Conservation (phyloP, 2,329 filamentous ascomycete species). For the Tricladium varicosporioides region DNA sequence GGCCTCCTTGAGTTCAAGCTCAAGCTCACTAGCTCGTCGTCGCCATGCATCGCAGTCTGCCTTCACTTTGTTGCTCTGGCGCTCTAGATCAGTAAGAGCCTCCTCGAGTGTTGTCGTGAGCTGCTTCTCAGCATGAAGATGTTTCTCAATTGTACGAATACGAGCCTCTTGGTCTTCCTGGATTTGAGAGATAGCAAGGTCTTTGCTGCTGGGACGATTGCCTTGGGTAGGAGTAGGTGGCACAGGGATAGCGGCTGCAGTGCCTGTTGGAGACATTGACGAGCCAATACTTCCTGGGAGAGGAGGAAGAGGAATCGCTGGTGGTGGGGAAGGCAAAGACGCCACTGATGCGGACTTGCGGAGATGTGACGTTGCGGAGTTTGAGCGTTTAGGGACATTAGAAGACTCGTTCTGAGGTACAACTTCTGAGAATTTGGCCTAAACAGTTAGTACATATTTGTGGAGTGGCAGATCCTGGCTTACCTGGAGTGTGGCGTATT, state of each 20-base stretch:
- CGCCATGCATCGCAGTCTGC: conserved; percentile 87
- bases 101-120: conserved; percentile 94
- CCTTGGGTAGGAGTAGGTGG: conserved; percentile 53
- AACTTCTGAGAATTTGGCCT: conserved; percentile 62
- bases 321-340: conserved; percentile 88
- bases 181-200: conserved; percentile 71
- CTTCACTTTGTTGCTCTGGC: conserved; percentile 88
- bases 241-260: conserved; percentile 36
- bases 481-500: conserved; percentile 70
- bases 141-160: conserved; percentile 94
- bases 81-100: conserved; percentile 89
- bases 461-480: conserved; percentile 13
- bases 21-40: conserved; percentile 68
- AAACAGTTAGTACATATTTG: conserved; percentile 19
- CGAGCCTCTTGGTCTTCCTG: conserved; percentile 94
- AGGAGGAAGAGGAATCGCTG: conserved; percentile 92
- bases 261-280: conserved; percentile 43
- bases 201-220: conserved; percentile 78
- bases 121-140: conserved; percentile 92
- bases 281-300: conserved; percentile 62
- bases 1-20: conserved; percentile 50
- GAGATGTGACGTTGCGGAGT: conserved; percentile 48
- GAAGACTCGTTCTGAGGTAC: conserved; percentile 34
- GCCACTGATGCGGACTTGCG: conserved; percentile 82
- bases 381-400: conserved; percentile 48